Evolutionary conservation across 768 basidiomycete species (phyloP), one percentile per base, ranked within the genome.

Genomic region (Gyrodon lividus): DNA sequence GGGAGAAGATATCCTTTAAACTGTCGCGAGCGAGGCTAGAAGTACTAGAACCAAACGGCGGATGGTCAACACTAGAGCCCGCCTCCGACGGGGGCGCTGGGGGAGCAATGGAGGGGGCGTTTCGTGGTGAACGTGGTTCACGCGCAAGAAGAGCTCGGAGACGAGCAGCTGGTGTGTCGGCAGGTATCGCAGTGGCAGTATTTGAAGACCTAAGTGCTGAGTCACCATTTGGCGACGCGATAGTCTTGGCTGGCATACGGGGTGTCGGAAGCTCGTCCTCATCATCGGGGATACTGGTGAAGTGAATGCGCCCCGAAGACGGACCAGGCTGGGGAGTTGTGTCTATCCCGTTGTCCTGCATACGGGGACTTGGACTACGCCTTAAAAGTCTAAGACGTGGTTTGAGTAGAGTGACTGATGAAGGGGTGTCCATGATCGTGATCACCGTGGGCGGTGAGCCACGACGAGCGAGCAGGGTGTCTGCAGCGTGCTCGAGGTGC

Each of bases 1-100:
- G 77, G n/a, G 80, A 79, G 62, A 90, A 87, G 26, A 90, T 72
- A 51, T 81, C 77, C 62, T 76, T 85, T 41, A 89, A 62, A 62
- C 76, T 84, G 56, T 81, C 79, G 42, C 78, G 78, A 16, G 80
- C 78, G 45, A 78, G 59, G 49, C 79, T 83, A 24, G 77, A 75
- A 7, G 69, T 63, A 12, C 59, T 62, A 40, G 60, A 62, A 13
- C 65, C 62, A 4, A 66, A 56, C 20, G 47, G 61, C 3, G 59
- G 13, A 0, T 53, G 46, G 2, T 22, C 63, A 5, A 28, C 16
- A 17, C 43, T 51, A 0, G 66, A 60, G 5, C 64, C 67, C 10
- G 48, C 52, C 10, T 72, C 72, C 12, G 70, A 72, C 0, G 56
- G 33, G 1, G 64, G 60, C 0, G 58, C 41, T 37, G 70, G 62